Evolutionary conservation across 2,329 filamentous ascomycete genomes (phyloP).

Genomic region (Tolypocladium amazonense): DNA sequence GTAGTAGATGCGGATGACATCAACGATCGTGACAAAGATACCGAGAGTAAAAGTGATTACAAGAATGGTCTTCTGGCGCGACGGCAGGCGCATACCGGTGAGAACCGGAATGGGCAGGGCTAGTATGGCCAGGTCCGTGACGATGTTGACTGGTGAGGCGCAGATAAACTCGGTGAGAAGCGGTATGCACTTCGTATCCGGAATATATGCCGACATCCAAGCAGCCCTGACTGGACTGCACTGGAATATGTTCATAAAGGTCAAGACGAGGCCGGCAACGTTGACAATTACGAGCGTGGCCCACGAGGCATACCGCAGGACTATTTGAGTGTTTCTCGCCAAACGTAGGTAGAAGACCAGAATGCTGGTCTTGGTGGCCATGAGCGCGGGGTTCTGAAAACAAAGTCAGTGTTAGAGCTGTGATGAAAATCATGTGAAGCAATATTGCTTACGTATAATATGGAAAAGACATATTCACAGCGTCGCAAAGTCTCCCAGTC

Average conservation of each 20-base stretch:
- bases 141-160: conserved; percentile 83
- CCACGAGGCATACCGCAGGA: conserved; percentile 77
- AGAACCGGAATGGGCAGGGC: conserved; percentile 82
- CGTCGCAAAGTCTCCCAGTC: conserved; percentile 42
- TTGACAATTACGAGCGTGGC: conserved; percentile 69
- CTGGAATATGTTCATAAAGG: conserved; percentile 80
- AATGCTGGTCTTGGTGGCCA: conserved; percentile 89
- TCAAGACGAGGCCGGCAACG: conserved; percentile 65
- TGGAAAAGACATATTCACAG: conserved; percentile 53
- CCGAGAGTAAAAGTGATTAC: conserved; percentile 80
- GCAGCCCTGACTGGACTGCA: conserved; percentile 65
- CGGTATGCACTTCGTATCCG: conserved; percentile 38
- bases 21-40: conserved; percentile 77
- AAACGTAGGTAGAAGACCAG: conserved; percentile 82
- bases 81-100: conserved; percentile 74
- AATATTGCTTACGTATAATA: conserved; percentile 43
- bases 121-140: conserved; percentile 80
- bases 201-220: conserved; percentile 36
- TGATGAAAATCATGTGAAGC: not conserved
- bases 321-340: conserved; percentile 63
- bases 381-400: conserved; percentile 71
- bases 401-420: not conserved
- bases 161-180: conserved; percentile 54
- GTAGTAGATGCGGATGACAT: conserved; percentile 84
- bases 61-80: conserved; percentile 78